Evolutionary conservation across 805 yeast species (phyloP).

Genomic region (Wickerhamiella parazyma): DNA sequence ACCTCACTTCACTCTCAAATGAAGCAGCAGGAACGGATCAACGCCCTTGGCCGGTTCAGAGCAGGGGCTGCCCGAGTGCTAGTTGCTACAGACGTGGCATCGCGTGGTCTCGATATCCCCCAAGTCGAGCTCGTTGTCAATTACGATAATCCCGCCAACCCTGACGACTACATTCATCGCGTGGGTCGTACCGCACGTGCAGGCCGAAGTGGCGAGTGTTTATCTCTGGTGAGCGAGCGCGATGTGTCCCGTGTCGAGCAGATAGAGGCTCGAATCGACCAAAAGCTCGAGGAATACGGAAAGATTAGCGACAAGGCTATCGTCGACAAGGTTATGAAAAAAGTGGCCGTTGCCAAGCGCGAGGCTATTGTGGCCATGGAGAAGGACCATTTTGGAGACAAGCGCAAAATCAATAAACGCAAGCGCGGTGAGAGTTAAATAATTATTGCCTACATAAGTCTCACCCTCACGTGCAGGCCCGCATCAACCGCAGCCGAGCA

Average conservation of each 20-base stretch:
- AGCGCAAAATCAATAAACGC: constrained; percentile 37
- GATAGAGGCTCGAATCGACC: constrained; percentile 72
- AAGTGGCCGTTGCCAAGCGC: constrained; percentile 69
- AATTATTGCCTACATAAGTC: too few relatives aligned
- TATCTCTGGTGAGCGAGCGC: constrained; percentile 71
- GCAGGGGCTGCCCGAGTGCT: constrained; percentile 89
- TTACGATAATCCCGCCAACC: constrained; percentile 88
- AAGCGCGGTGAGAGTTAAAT: constrained; percentile 21
- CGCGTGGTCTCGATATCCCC: constrained; percentile 95
- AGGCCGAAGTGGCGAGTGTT: constrained; percentile 73
- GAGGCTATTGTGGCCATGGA: constrained; percentile 93
- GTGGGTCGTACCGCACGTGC: constrained; percentile 99
- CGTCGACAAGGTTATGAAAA: constrained; percentile 55
- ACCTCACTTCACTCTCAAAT: constrained; percentile 88
- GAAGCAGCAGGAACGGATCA: constrained; percentile 85
- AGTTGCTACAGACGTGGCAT: constrained; percentile 93
- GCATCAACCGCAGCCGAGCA: too few relatives aligned
- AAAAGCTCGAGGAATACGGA: constrained; percentile 65
- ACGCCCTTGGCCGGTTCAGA: constrained; percentile 80
- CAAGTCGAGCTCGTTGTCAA: constrained; percentile 79
- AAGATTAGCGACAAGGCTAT: constrained; percentile 63
- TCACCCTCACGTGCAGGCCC: too few relatives aligned
- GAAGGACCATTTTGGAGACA: constrained; percentile 73
- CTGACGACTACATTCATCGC: constrained; percentile 92
- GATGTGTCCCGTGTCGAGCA: constrained; percentile 72